phyloP scores from a whole-genome alignment of 1,284 basidiomycete genomes.

The Calocybe gambosa region DNA sequence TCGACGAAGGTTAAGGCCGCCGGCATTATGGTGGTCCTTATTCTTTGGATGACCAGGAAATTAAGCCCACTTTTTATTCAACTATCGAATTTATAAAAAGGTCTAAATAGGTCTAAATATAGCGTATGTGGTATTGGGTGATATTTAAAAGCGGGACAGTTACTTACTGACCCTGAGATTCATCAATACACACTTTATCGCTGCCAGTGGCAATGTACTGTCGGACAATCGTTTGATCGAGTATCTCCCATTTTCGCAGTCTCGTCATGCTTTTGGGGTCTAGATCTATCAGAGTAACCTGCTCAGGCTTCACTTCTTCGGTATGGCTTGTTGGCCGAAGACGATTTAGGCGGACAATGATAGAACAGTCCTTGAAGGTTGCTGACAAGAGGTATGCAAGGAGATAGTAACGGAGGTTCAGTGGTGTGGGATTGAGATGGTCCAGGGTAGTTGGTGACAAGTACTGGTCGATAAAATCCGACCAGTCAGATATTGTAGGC shows the following conservation, averaged over 20 bases:
- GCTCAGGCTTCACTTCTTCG: constrained; percentile 22
- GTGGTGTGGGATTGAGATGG: constrained; percentile 31
- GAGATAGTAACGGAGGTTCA: constrained; percentile 51
- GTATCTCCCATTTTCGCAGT: constrained; percentile 64
- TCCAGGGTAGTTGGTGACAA: constrained; percentile 30
- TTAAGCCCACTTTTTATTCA: too few relatives aligned
- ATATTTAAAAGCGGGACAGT: background rate
- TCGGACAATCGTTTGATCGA: constrained; percentile 68
- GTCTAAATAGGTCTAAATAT: too few relatives aligned
- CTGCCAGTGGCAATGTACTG: constrained; percentile 32
- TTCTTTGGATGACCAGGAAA: too few relatives aligned
- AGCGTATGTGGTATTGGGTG: too few relatives aligned
- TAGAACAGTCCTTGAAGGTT: constrained; percentile 95
- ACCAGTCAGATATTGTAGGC: constrained; percentile 54
- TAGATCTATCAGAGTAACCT: constrained; percentile 76
- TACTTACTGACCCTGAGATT: background rate
- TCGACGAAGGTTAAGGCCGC: too few relatives aligned
- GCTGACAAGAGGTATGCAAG: constrained; percentile 81
- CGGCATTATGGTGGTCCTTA: too few relatives aligned
- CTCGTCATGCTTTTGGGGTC: constrained; percentile 75
- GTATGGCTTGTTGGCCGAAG: constrained; percentile 16
- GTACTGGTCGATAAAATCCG: constrained; percentile 52
- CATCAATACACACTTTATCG: constrained; percentile 37
- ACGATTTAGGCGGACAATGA: constrained; percentile 59
- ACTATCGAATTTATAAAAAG: too few relatives aligned